Conservation (phyloP, 345 rosid species). For the Eucalyptus marginata region DNA sequence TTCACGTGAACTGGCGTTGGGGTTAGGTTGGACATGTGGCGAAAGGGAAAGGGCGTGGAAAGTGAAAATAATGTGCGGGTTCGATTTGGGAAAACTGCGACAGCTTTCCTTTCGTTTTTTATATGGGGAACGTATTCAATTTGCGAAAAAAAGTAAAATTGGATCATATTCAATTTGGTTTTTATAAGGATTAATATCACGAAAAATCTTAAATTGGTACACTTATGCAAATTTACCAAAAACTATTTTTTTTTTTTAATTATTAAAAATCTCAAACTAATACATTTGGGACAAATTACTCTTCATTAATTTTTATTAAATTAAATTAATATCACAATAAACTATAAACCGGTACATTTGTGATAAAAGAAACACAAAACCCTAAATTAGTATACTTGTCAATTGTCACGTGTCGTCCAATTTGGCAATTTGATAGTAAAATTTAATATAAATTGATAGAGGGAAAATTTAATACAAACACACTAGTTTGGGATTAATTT, state of each 20-base stretch:
- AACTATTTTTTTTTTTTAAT: accelerated
- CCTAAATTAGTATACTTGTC: accelerated
- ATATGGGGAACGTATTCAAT: neutral
- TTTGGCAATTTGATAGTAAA: accelerated
- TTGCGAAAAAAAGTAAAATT: no score
- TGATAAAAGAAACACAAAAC: accelerated
- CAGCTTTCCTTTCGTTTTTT: no score
- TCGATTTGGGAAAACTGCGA: neutral
- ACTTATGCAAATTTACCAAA: accelerated
- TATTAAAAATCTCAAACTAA: accelerated
- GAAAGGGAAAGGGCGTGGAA: neutral
- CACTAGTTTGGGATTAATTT: accelerated
- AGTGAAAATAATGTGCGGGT: neutral
- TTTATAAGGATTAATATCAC: no score
- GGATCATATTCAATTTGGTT: no score
- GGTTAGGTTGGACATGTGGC: neutral
- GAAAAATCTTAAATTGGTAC: accelerated
- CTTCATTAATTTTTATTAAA: accelerated
- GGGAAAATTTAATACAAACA: accelerated
- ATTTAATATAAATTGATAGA: no score
- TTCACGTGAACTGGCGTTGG: neutral
- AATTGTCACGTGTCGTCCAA: accelerated
- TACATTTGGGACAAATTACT: accelerated
- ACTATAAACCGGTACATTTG: no score
- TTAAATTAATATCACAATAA: no score